Percentiles rank a stretch among this genome's conserved stretches.
phyloP scores from a whole-genome alignment of 768 basidiomycete genomes.

The Termitomyces sp. region DNA sequence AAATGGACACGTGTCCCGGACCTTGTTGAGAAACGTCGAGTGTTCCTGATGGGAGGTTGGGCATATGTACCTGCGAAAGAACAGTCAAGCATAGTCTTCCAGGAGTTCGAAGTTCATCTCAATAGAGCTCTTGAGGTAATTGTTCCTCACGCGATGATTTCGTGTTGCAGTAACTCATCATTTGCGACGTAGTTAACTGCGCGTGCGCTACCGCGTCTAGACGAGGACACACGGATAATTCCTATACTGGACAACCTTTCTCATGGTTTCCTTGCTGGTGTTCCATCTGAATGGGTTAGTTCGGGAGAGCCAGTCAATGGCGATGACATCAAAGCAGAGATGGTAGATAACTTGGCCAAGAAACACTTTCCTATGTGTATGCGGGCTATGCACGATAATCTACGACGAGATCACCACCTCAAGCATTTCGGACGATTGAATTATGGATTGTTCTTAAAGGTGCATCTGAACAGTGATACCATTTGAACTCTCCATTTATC shows the following conservation, averaged over 20 bases:
- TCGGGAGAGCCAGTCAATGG: conserved; percentile 40
- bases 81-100: conserved; percentile 79
- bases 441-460: conserved; percentile 95
- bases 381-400: conserved; percentile 79
- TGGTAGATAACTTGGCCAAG: conserved; percentile 82
- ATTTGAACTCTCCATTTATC: background rate
- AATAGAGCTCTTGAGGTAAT: conserved; percentile 73
- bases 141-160: conserved; percentile 6
- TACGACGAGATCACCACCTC: conserved; percentile 76
- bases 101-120: conserved; percentile 75
- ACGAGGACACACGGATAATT: conserved; percentile 88
- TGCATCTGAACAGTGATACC: conserved; percentile 18
- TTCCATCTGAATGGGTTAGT: conserved; percentile 75
- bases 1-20: conserved; percentile 95
- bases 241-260: conserved; percentile 90
- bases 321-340: conserved; percentile 82
- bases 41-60: conserved; percentile 73
- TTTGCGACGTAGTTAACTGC: conserved; percentile 61
- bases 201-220: conserved; percentile 80
- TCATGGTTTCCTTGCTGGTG: conserved; percentile 88
- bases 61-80: conserved; percentile 83
- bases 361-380: conserved; percentile 96
- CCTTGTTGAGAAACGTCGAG: conserved; percentile 75
- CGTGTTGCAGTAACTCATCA: background rate
- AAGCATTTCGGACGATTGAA: conserved; percentile 91